Base-by-base conservation (phyloP, 371 early-diverging fungal genomes). In the Apophysomyces elegans region DNA sequence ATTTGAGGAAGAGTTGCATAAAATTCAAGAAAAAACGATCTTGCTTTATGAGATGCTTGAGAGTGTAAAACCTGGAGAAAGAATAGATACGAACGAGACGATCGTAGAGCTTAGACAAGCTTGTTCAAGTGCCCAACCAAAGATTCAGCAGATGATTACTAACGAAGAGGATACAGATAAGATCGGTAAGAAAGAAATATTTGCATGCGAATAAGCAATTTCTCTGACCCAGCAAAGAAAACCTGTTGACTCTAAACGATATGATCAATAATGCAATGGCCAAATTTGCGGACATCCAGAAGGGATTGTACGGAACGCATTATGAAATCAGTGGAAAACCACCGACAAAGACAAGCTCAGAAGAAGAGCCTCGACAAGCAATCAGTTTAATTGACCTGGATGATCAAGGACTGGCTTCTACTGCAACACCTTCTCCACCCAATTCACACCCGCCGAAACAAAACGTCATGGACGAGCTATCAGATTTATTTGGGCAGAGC, bases 241-340 rank as follows among this genome's bases (percentile, higher is more conserved):
- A 88, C 21, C 74, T 96, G 37, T 79, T 96, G 54, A 82, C 84
- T 18, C 76, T 95, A 59, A 96, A 95, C 66, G 96, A 97, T 71
- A 79, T 92, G 74, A 94, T 97, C 68, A 92, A 91, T 74, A 90
- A 88, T 54, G 94, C 87, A 0, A 79, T 95, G 56, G 84, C 85
- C 57, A 92, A 91, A 61, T 92, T 88, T 69, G 80, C 79, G 26
- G 90, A 91, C 56, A 73, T 92, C 60, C 83, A 84, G 79, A 81
- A 81, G 37, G 88, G 97, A 6, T 44, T 80, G 0, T 80, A 62
- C 45, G 68, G 85, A 68, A 77, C 76, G 63, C 74, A 77, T 47
- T 74, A 86, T 73, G 79, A 77, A 37, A 75, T 79, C 36, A 73
- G 73, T 54, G 77, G 77, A 16, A 76, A 75, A 63, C 77, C 69